phyloP scores from a whole-genome alignment of 148 eudicot genomes.

The Amaranthus palmeri region DNA sequence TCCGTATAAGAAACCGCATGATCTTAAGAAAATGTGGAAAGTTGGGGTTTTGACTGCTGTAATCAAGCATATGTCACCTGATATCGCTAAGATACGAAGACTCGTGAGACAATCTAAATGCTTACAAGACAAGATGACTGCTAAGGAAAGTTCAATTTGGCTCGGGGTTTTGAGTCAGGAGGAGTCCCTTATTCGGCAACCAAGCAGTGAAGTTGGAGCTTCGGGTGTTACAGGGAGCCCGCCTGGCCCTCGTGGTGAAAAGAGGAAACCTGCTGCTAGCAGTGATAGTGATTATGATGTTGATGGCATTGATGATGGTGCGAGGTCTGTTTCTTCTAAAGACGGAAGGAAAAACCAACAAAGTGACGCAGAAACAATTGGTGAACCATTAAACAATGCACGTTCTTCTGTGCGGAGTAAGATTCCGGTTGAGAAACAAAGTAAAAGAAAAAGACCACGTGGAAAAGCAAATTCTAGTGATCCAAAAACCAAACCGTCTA shows the following conservation, averaged over 20 bases:
- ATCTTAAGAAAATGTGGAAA: slow-evolving; percentile 96
- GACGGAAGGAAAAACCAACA: slow-evolving; percentile 43
- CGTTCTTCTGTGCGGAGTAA: slow-evolving; percentile 25
- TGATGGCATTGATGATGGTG: slow-evolving; percentile 60
- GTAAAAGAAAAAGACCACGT: slow-evolving; percentile 40
- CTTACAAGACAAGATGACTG: slow-evolving; percentile 96
- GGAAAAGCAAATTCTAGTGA: slow-evolving; percentile 28
- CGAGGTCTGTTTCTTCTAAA: slow-evolving; percentile 66
- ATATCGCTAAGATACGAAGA: slow-evolving; percentile 78
- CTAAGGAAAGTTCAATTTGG: slow-evolving; percentile 96
- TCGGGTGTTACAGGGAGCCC: slow-evolving; percentile 62
- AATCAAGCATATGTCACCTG: slow-evolving; percentile 94
- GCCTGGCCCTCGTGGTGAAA: slow-evolving; percentile 37
- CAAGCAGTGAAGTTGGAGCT: slow-evolving; percentile 61
- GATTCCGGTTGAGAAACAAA: slow-evolving; percentile 25
- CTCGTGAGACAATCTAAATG: slow-evolving; percentile 81
- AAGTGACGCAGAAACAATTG: slow-evolving; percentile 34
- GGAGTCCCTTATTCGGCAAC: slow-evolving; percentile 56
- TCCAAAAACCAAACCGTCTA: slow-evolving; percentile 13
- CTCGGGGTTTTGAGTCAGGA: slow-evolving; percentile 74
- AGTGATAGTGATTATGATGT: slow-evolving; percentile 90
- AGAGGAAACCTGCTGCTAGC: slow-evolving; percentile 54
- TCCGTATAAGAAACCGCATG: slow-evolving; percentile 94
- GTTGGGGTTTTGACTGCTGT: slow-evolving; percentile 91
- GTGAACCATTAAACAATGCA: slow-evolving; percentile 9